Base-by-base conservation (phyloP, 305 asterid genomes). In the Fraxinus velutina region DNA sequence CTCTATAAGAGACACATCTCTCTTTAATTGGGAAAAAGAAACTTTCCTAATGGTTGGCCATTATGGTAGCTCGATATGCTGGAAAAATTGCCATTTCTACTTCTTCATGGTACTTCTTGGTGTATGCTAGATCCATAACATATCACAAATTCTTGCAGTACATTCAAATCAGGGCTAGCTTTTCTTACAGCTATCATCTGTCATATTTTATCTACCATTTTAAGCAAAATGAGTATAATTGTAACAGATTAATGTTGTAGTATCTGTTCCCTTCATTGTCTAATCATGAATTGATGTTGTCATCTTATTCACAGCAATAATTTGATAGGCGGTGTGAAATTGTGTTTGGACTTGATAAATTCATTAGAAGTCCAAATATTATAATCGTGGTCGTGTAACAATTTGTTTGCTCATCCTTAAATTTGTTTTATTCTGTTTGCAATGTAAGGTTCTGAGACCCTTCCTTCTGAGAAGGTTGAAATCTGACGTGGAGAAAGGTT, bases 401-500 rank as follows among this genome's bases (percentile, higher is more conserved):
- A 27, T 70, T 80, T 55, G 60, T 60, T 77, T 73, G 68, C 39
- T 66, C 17, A 75, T 10, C 24, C 73, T 33, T 22, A 0, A 33
- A 33, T 73, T 77, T 73, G 64, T 57, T 78, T 76, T 77, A 76
- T n/a, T 57, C 66, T 82, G 36, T 47, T 62, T 81, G 4, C 82
- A n/a, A 47, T 76, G 39, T 55, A 74, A 96, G 99, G 99, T 96
- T 88, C 97, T 96, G 52, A 91, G 98, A 17, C 99, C 99, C 70
- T 96, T 96, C 88, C 97, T 96, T 83, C 94, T 96, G 34, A 86
- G 99, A 93, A 91, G 99, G 82, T 87, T 96, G 90, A 96, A 96
- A 82, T 94, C 99, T 82, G 99, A 96, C 87, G 98, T 96, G 62
- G 99, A 96, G 91, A 96, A 96, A 89, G 99, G 99, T 79, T 88